Base-by-base conservation (phyloP, 2,329 filamentous ascomycete species). In the Xylariaceae sp. region DNA sequence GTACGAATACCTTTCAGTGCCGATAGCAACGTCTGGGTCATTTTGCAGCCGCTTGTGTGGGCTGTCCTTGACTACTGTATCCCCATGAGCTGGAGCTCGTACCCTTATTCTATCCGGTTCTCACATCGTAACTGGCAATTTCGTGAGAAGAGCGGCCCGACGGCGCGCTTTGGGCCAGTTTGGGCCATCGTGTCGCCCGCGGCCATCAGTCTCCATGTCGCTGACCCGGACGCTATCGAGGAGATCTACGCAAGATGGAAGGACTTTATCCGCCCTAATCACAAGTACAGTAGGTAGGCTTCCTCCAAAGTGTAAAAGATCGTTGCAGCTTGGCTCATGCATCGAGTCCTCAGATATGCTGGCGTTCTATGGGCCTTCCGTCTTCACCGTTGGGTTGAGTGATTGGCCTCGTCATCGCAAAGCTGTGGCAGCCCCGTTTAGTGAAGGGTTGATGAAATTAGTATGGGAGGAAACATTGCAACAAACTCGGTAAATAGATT, bases 381-480 rank as follows among this genome's bases (percentile, higher is more conserved):
- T 60, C n/a, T 57, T 50, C 1, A 60, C 54, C 0, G 56, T 48
- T 3, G 37, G 41, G 7, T 54, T 44, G 50, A 48, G 55, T 4
- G 52, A 57, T n/a, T 59, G 56, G 56, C 41, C 52, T 21, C 55
- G 55, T 4, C 58, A 60, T 17, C 51, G 56, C 0, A 59, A 53
- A 30, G 41, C 50, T 0, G 29, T 56, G 5, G 56, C 55, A 0
- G 34, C 53, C 3, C 54, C 55, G 0, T 59, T 59, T 36, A 60
- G 57, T 29, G 55, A 59, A 41, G 44, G 35, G 4, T 50, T 51
- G 8, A 59, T 54, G 48, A 41, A 43, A 4, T 52, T 46, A n/a
- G 57, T 59, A 9, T 60, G 57, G 56, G 44, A 43, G 1, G 55
- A 59, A 23, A 46, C 50, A 1, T 26, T 57, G 0, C 43, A 44